A percentile compares a stretch with the other conserved stretches of the same genome.
These are phyloP conservation scores for Scutellaria galericulata DNA, from an alignment of 257 asterid species.

Conservation along the genomic window DNA sequence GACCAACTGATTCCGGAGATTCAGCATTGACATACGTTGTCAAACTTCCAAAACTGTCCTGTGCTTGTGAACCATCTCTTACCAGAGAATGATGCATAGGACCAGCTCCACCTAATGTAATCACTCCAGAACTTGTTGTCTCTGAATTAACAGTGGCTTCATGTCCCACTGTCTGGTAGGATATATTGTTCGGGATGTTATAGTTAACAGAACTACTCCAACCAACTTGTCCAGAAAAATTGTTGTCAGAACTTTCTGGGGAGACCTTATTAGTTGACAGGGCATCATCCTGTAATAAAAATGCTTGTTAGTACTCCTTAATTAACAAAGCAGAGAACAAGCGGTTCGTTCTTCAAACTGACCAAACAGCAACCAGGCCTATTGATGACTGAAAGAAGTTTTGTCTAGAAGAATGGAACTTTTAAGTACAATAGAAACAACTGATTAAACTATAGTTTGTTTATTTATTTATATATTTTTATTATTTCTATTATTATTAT, in stretches of 20 bases:
- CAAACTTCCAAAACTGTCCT: constrained; percentile 80
- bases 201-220: constrained; percentile 40
- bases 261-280: constrained; percentile 43
- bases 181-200: constrained; percentile 39
- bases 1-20: constrained; percentile 60
- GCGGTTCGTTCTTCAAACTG: constrained; percentile 18
- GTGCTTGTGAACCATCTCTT: constrained; percentile 57
- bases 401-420: constrained; percentile 6
- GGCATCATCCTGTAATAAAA: constrained; percentile 56
- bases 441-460: no score
- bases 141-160: constrained; percentile 46
- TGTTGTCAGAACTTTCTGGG: constrained; percentile 48
- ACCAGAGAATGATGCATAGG: constrained; percentile 40
- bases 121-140: constrained; percentile 45
- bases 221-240: constrained; percentile 47
- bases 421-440: not conserved
- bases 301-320: constrained; percentile 23
- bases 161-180: constrained; percentile 48
- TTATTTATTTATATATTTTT: no score
- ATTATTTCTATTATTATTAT: no score
- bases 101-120: constrained; percentile 42
- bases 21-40: constrained; percentile 54
- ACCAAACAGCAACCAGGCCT: constrained; percentile 11
- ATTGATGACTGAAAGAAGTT: constrained; percentile 1
- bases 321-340: constrained; percentile 29